Evolutionary conservation across 2,329 filamentous ascomycete genomes (phyloP), one percentile per base, ranked within the genome.

Genomic region (Phialophora macrospora): DNA sequence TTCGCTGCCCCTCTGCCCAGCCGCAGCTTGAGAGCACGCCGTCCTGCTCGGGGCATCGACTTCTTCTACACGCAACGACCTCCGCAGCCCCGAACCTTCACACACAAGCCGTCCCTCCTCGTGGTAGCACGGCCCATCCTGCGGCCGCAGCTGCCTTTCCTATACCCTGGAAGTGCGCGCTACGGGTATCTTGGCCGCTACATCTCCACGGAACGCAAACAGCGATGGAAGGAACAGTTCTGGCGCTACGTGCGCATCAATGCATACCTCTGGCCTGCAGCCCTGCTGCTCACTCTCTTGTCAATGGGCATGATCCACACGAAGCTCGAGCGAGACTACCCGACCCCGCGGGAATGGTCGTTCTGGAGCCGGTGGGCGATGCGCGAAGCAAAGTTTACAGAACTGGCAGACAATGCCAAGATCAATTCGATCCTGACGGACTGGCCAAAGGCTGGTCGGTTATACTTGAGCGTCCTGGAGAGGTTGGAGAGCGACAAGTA

Each of bases 301-400:
- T 84, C 84, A 70, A 86, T 88, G 68, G 88, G 88, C 17, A 75
- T 92, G 41, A 83, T 90, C 74, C 89, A 93, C 73, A 92, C 96
- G 77, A 81, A 84, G 66, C 81, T 91, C 52, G 93, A 97, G 79
- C 84, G 89, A 55, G 82, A 85, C 60, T 91, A 89, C 75, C 93
- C 93, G 0, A 93, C 92, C 0, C 93, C 94, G 0, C 84, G 86
- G 28, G 93, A 96, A 75, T 97, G 93, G 92, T 81, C 81, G 0
- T 90, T 88, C 76, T 79, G 87, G 69, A 91, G 90, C 54, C 83
- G 92, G 26, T 86, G 90, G 78, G 82, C 84, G 46, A 83, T 91
- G 68, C 85, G 92, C 48, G 84, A 85, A 58, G 90, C 90, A 3
- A 82, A 84, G 72, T 85, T 84, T 62, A 82, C 85, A 58, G 84